Evolutionary conservation across 1,139 yeast genomes (phyloP), one percentile per base, ranked within the genome.

Genomic region (Geotrichum klebahnii): DNA sequence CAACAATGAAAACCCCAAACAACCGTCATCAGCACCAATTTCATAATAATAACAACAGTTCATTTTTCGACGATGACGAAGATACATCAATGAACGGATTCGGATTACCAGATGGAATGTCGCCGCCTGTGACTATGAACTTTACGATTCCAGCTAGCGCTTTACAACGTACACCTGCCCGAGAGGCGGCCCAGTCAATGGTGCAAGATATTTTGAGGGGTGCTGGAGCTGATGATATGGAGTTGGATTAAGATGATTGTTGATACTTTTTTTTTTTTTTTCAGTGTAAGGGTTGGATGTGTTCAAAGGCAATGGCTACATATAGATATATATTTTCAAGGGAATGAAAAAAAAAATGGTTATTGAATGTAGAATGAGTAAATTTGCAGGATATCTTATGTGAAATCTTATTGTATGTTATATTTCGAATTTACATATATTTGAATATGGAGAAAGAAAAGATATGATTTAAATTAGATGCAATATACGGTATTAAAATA

Each of bases 51-150:
- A 22, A 16, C 9, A 39, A 20, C 28, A 52, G 45, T 29, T 42
- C 36, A 10, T 52, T 53, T 26, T 53, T 49, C 45, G 62, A 58
- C 34, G 57, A 54, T 14, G 53, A 53, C 19, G 61, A 59, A 41
- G 54, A 57, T n/a, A 61, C 46, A 44, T 50, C 20, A 54, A 59
- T 32, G 57, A 39, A 24, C 23, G 33, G 14, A n/a, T 22, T 32
- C n/a, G 45, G 57, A 41, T 42, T 59, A 24, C 57, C 59, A 48
- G 59, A 54, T 10, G 63, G 62, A 6, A 62, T 60, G 57, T 59
- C 65, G 3, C 66, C 65, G 22, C 65, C 64, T 12, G 61, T 60
- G 20, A 60, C 64, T 1, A 53, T 57, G 49, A 60, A 60, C 23
- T 60, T 61, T 44, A 55, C 56, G 1, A 50, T 48, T 20, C 54